Evolutionary conservation across 176 grass and related monocot species (phyloP), one percentile per base, ranked within the genome.

Genomic region (Microstegium vimineum): DNA sequence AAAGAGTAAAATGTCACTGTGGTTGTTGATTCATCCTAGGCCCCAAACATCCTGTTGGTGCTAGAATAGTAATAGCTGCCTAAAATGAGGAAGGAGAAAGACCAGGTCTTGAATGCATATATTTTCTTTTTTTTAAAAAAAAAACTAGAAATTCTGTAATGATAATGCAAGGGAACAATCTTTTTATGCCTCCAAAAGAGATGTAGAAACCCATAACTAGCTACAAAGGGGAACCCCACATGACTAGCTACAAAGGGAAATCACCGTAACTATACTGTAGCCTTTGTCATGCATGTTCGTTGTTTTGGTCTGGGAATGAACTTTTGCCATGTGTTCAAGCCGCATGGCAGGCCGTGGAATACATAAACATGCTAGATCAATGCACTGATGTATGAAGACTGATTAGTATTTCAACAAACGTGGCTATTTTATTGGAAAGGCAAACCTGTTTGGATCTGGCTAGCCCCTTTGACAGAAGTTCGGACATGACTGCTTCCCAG

Each of bases 381-480:
- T 73, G 13, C 23, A 10, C 0, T 51, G 26, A 64, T 87, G 18
- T 76, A 63, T 30, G 26, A 60, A 83, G 8, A 25, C 0, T 12
- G 62, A 69, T 17, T 73, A 71, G 22, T 23, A 23, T 62, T 14
- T 4, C 43, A 72, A 35, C 31, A 72, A 66, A 14, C 2, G n/a
- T 0, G 15, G 26, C 3, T 54, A 42, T 43, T 49, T 67, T 28
- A 23, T 49, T 63, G 65, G 15, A 12, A 78, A 82, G 82, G 46
- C 17, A 78, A 33, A 96, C 93, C 90, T 96, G 83, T 84, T 90
- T 90, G 38, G 90, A 90, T 63, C 67, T 81, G 65, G 75, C 69
- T 65, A 96, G 76, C 25, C 93, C 93, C 75, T 92, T 93, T 0
- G 34, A 42, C 26, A 96, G 79, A 62, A 96, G 90, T 37, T 90